Conservation (phyloP, 495 filamentous ascomycete species). For the Penicillium pulvis region DNA sequence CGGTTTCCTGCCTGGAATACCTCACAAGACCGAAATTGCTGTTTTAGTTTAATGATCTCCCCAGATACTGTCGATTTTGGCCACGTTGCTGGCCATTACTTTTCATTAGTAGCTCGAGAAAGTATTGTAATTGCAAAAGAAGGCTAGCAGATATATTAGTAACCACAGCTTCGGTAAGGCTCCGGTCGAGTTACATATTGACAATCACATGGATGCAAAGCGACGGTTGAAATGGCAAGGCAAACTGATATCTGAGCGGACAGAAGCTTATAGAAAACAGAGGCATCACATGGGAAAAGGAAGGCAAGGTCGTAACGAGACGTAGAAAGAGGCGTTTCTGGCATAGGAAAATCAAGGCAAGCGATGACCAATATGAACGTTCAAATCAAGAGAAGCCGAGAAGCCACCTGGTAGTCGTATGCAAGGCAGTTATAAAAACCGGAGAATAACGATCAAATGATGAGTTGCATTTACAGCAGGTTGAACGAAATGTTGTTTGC, state of each 20-base stretch:
- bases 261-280: constrained; percentile 9
- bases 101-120: neutral
- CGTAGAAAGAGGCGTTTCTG: constrained; percentile 19
- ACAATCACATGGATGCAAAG: constrained; percentile 15
- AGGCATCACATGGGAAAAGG: constrained; percentile 10
- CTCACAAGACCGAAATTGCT: neutral
- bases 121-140: neutral
- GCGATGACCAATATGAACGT: constrained; percentile 6
- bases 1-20: neutral
- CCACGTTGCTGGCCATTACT: neutral
- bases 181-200: constrained; percentile 4
- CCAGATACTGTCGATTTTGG: too few species aligned
- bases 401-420: constrained; percentile 19
- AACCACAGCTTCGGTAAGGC: constrained; percentile 2
- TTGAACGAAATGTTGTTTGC: constrained; percentile 52
- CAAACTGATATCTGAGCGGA: constrained; percentile 11
- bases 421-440: constrained; percentile 13
- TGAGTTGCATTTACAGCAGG: neutral
- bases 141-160: constrained; percentile 10
- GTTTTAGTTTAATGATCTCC: too few species aligned
- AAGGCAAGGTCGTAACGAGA: constrained; percentile 23
- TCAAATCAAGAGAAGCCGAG: constrained; percentile 7
- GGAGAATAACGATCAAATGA: neutral
- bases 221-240: constrained; percentile 1
- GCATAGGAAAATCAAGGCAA: constrained; percentile 6